Conservation (phyloP, 805 yeast genomes). For the Metschnikowia hibisci region DNA sequence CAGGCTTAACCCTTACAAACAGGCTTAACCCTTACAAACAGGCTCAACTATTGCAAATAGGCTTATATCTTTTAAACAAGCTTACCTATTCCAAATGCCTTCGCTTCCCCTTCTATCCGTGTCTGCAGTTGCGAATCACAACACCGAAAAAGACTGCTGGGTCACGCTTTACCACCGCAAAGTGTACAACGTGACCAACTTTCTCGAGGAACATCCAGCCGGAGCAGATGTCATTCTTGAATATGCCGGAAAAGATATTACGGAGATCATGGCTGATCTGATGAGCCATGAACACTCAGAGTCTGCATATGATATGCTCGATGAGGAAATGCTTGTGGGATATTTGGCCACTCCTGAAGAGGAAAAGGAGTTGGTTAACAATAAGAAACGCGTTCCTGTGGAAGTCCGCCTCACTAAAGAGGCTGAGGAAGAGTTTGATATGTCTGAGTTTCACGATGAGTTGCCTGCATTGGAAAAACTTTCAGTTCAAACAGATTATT, state of each 20-base stretch:
- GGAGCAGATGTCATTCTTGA: conserved; percentile 57
- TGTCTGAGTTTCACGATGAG: conserved; percentile 48
- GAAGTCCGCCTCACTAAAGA: conserved; percentile 45
- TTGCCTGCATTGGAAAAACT: conserved; percentile 72
- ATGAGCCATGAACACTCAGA: conserved; percentile 77
- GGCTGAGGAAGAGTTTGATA: conserved; percentile 23
- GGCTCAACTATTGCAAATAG: not conserved
- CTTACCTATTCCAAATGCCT: not conserved
- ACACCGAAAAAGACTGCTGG: conserved; percentile 59
- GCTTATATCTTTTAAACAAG: not conserved
- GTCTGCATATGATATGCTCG: conserved; percentile 79
- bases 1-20: too few relatives aligned
- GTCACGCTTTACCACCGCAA: conserved; percentile 76
- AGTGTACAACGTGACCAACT: conserved; percentile 76
- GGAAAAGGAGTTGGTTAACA: conserved; percentile 63
- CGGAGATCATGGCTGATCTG: conserved; percentile 72
- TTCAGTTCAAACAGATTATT: conserved; percentile 73
- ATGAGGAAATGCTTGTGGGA: conserved; percentile 76
- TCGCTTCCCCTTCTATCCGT: conserved; percentile 59
- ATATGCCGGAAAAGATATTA: conserved; percentile 58
- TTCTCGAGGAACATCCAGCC: conserved; percentile 70
- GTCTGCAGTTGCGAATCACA: conserved; percentile 51
- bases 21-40: too few relatives aligned
- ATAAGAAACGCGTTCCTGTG: conserved; percentile 53
- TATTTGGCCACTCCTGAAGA: conserved; percentile 79